Evolutionary conservation across 2,329 filamentous ascomycete genomes (phyloP).

Genomic region (Neonectria punicea): DNA sequence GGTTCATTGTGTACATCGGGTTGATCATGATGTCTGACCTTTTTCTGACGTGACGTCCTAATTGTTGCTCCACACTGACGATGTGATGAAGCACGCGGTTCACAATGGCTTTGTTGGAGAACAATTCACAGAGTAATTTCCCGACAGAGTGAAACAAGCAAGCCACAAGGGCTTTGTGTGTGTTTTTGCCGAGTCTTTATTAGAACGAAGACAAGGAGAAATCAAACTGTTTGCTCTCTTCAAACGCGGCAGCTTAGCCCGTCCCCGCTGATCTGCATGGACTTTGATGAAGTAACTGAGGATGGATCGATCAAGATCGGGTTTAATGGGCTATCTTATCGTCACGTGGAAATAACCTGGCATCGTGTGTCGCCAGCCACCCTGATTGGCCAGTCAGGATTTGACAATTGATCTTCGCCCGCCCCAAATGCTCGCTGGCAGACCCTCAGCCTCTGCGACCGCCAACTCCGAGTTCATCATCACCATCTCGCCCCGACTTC

Average conservation of each 20-base stretch:
- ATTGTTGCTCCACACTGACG: conserved; percentile 32
- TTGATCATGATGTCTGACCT: conserved; percentile 28
- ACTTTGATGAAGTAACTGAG: background rate
- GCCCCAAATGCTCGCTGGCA: conserved; percentile 34
- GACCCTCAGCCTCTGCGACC: conserved; percentile 34
- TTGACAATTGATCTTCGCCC: conserved; percentile 38
- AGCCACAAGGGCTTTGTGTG: background rate
- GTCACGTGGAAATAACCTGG: conserved; percentile 36
- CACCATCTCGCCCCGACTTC: conserved; percentile 19
- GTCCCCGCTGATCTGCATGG: background rate
- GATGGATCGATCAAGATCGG: background rate
- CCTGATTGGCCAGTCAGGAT: conserved; percentile 37
- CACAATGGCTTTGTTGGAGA: background rate
- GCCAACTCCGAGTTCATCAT: conserved; percentile 36
- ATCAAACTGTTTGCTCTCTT: background rate
- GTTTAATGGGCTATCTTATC: conserved; percentile 34
- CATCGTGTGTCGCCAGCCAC: background rate
- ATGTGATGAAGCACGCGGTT: conserved; percentile 13
- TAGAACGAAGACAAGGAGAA: background rate
- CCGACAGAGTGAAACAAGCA: background rate
- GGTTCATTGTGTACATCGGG: conserved; percentile 28
- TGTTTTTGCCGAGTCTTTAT: background rate
- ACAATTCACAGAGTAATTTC: background rate
- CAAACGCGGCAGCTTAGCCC: background rate
- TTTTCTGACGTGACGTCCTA: conserved; percentile 26